A percentile compares a stretch with the other conserved stretches of the same genome.
phyloP scores from a whole-genome alignment of 345 rosid species.

The Arabis hirsuta region DNA sequence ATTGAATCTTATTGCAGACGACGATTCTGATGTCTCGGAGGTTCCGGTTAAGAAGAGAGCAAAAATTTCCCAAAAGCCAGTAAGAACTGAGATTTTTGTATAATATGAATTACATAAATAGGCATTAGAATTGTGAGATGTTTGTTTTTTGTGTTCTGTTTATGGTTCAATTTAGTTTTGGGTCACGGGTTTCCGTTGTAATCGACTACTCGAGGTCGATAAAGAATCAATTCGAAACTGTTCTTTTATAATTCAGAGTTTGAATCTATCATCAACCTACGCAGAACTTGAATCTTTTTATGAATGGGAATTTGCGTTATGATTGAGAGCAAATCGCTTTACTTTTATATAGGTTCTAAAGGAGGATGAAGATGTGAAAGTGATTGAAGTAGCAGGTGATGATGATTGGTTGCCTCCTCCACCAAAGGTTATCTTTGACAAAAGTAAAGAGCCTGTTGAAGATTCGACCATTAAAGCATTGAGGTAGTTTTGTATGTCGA shows the following conservation, averaged over 20 bases:
- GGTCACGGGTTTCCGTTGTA: not conserved
- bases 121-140: too few relatives aligned
- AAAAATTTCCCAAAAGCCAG: conserved; percentile 15
- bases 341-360: conserved; percentile 30
- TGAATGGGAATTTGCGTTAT: not conserved
- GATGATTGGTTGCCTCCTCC: conserved; percentile 86
- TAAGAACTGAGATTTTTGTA: conserved; percentile 17
- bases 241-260: not conserved
- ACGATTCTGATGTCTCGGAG: conserved; percentile 38
- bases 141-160: conserved; percentile 4
- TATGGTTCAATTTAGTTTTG: not conserved
- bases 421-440: conserved; percentile 47
- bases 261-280: not conserved
- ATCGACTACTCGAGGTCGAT: not conserved
- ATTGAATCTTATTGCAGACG: conserved; percentile 36
- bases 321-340: not conserved
- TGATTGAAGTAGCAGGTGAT: conserved; percentile 48
- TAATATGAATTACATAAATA: not conserved
- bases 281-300: not conserved
- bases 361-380: conserved; percentile 47
- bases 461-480: conserved; percentile 65
- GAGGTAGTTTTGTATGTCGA: conserved; percentile 51
- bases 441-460: conserved; percentile 46
- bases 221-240: not conserved
- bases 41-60: conserved; percentile 29